These are phyloP conservation scores for Saccharomycopsis amapae DNA, from an alignment of 805 yeast species.

Conservation along the genomic window DNA sequence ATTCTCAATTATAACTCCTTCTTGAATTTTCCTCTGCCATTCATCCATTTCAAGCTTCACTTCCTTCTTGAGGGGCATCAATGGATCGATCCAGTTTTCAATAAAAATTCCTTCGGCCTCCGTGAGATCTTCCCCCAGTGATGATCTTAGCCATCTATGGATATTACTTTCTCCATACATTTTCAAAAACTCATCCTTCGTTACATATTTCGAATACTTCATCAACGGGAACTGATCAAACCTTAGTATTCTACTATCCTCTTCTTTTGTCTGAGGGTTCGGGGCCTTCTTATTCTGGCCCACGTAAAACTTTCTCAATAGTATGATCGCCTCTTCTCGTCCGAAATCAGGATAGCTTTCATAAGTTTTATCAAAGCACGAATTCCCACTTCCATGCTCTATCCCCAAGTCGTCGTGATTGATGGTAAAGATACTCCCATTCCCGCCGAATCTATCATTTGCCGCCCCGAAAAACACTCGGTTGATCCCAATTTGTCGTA, in stretches of 20 bases:
- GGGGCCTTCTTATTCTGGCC: constrained; percentile 86
- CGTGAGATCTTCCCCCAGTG: not conserved
- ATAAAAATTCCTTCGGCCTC: constrained; percentile 17
- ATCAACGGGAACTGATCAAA: constrained; percentile 51
- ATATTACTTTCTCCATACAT: constrained; percentile 37
- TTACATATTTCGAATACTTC: constrained; percentile 48
- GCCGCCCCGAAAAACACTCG: constrained; percentile 86
- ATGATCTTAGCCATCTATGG: constrained; percentile 8
- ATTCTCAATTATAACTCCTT: no score
- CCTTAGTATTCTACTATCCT: constrained; percentile 46
- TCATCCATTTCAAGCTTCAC: no score
- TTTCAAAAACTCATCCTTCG: constrained; percentile 40
- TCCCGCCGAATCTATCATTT: constrained; percentile 94
- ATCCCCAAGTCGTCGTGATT: constrained; percentile 37
- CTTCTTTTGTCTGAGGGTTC: constrained; percentile 61
- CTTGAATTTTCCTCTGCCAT: no score
- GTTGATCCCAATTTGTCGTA: constrained; percentile 70
- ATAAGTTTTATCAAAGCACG: constrained; percentile 33
- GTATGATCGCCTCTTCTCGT: constrained; percentile 73
- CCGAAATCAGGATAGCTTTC: constrained; percentile 67
- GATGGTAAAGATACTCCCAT: constrained; percentile 73
- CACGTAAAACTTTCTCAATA: constrained; percentile 77
- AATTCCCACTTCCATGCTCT: constrained; percentile 11
- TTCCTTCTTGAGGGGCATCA: constrained; percentile 21
- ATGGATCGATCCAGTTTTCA: constrained; percentile 18